Base-by-base conservation (phyloP, 345 rosid species). In the Theobroma cacao region DNA sequence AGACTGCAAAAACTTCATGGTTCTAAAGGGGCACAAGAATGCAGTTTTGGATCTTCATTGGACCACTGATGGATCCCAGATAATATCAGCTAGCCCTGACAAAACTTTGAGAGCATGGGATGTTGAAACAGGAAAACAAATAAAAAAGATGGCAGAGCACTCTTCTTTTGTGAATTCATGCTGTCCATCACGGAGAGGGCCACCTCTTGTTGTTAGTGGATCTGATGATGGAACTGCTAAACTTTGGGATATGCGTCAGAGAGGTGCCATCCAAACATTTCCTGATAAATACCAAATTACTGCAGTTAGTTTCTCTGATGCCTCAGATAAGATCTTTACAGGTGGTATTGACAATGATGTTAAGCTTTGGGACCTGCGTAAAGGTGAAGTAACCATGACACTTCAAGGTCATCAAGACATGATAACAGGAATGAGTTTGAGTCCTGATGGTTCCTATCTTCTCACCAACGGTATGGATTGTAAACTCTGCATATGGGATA, bases 221-320 rank as follows among this genome's bases (percentile, higher is more conserved):
- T 95, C 99, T 3, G 98, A 92, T 79, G 97, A 95, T 50, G 99
- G 99, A 82, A 95, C 98, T 75, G 98, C 98, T 31, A 96, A 94
- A 82, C 95, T 96, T 26, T 96, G 99, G 98, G 98, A 96, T 77
- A 89, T 96, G 97, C 92, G 98, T 77, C 99, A 94, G 84, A 85
- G 98, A 74, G 98, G 98, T 82, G 99, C 99, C n/a, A 94, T 96
- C 74, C 98, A 94, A 76, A 96, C 99, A 48, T 94, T 94, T 74
- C 99, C 99, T 0, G 98, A 96, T 74, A 96, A 91, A 81, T 96
- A 94, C 89, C 99, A 96, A 77, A 96, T 96, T 80, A 94, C 98
- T 0, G 98, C 99, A 0, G 99, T 94, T 18, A 80, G 92, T 75
- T 96, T 94, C 89, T 92, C 99, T 0, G 98, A 92, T 87, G 95